Conservation (phyloP, 2,329 filamentous ascomycete species). For the Elsinoe fawcettii region DNA sequence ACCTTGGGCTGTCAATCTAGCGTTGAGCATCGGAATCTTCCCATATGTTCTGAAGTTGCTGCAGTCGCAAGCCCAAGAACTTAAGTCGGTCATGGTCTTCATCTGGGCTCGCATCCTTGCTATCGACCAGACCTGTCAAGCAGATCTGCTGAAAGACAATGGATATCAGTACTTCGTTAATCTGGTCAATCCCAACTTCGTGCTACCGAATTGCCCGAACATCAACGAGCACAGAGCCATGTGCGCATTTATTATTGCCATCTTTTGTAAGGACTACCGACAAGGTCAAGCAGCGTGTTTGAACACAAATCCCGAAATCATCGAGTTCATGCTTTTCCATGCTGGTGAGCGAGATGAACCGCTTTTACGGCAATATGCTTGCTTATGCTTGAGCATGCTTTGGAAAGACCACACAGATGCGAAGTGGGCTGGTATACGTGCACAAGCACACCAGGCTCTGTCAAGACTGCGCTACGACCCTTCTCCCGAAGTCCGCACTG, state of each 20-base stretch:
- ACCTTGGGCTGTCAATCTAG: constrained; percentile 97
- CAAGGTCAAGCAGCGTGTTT: constrained; percentile 89
- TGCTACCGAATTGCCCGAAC: constrained; percentile 65
- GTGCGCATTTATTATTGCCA: constrained; percentile 95
- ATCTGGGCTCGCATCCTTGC: constrained; percentile 96
- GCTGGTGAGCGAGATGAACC: constrained; percentile 80
- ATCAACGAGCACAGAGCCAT: constrained; percentile 94
- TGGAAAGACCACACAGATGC: constrained; percentile 88
- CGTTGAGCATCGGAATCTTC: constrained; percentile 95
- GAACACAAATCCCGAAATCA: constrained; percentile 77
- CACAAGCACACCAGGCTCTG: constrained; percentile 73
- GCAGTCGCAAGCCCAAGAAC: constrained; percentile 85
- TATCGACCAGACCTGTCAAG: constrained; percentile 88
- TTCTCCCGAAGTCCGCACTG: constrained; percentile 84
- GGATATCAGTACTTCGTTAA: constrained; percentile 95
- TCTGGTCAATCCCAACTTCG: constrained; percentile 66
- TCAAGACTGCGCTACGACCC: constrained; percentile 74
- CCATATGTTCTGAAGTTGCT: constrained; percentile 96
- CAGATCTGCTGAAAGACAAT: constrained; percentile 90
- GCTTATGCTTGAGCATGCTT: constrained; percentile 87
- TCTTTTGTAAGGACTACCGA: constrained; percentile 92
- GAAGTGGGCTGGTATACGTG: constrained; percentile 91
- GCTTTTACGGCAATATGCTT: constrained; percentile 88
- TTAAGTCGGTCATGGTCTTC: constrained; percentile 98
- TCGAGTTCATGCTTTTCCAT: constrained; percentile 78